These are phyloP conservation scores for Apiosordaria backusii DNA, from an alignment of 495 filamentous ascomycete species.

Conservation along the genomic window DNA sequence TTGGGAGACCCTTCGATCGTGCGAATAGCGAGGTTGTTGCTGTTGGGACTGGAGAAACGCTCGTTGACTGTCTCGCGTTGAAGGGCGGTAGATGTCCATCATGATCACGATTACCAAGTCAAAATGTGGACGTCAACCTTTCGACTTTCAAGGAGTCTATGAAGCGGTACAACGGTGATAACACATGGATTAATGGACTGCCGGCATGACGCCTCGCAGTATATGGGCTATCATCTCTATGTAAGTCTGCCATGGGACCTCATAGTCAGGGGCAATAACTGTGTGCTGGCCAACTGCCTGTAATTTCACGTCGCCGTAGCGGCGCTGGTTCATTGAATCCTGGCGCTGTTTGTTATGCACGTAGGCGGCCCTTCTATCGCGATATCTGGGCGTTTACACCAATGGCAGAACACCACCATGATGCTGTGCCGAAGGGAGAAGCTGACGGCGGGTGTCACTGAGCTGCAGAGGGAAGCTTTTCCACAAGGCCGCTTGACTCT, in stretches of 20 bases:
- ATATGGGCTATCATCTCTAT: background rate
- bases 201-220: background rate
- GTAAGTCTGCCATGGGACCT: background rate
- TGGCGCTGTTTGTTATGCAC: background rate
- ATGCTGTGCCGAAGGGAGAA: background rate
- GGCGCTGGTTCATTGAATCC: background rate
- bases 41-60: background rate
- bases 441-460: no score
- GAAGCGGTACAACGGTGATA: background rate
- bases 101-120: background rate
- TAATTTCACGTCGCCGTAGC: background rate
- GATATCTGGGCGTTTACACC: background rate
- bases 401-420: background rate
- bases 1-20: slow-evolving; percentile 1
- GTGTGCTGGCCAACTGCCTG: background rate
- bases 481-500: background rate
- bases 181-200: background rate
- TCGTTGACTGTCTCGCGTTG: slow-evolving; percentile 5
- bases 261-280: background rate
- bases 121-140: background rate
- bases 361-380: background rate
- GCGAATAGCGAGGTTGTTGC: background rate
- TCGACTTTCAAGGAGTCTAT: background rate
- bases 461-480: background rate
- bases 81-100: slow-evolving; percentile 7